Evolutionary conservation across 2,329 filamentous ascomycete genomes (phyloP).

Genomic region (Orbilia brochopaga): DNA sequence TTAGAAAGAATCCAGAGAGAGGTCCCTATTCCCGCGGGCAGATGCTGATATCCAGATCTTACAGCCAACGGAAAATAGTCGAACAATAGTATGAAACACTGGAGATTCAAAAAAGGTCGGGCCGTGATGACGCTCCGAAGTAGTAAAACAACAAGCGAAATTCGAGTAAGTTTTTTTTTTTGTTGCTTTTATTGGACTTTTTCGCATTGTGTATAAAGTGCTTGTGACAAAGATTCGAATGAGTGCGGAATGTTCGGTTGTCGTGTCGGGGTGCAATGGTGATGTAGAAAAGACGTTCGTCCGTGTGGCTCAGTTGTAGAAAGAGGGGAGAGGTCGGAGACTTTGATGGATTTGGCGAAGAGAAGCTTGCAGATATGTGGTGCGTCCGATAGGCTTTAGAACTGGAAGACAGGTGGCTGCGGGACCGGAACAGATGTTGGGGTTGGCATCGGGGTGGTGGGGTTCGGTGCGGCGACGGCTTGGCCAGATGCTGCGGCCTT

Average conservation of each 20-base stretch:
- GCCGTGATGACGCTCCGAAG: conserved; percentile 42
- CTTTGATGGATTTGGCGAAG: conserved; percentile 7
- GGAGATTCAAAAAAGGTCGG: conserved; percentile 29
- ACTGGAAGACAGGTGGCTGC: conserved; percentile 29
- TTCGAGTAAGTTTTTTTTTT: conserved; percentile 48
- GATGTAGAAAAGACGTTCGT: background rate
- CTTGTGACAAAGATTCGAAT: conserved; percentile 19
- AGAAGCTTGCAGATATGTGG: background rate
- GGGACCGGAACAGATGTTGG: conserved; percentile 50
- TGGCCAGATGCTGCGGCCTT: conserved; percentile 56
- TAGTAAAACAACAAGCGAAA: conserved; percentile 42
- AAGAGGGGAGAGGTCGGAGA: background rate
- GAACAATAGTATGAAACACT: conserved; percentile 31
- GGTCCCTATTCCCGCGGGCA: conserved; percentile 10
- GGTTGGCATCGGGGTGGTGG: conserved; percentile 52
- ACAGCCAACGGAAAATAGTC: conserved; percentile 28
- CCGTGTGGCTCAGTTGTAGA: background rate
- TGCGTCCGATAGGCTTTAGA: conserved; percentile 5
- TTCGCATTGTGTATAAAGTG: conserved; percentile 6
- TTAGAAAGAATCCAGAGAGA: conserved; percentile 2
- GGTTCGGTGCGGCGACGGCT: conserved; percentile 51
- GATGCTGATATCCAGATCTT: conserved; percentile 32
- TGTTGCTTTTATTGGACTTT: conserved; percentile 48
- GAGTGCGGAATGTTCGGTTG: conserved; percentile 15
- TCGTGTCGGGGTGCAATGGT: background rate